Percentiles rank a stretch among this genome's conserved stretches.
phyloP scores from a whole-genome alignment of 164 flowering plant species.

The Amborella trichopoda region DNA sequence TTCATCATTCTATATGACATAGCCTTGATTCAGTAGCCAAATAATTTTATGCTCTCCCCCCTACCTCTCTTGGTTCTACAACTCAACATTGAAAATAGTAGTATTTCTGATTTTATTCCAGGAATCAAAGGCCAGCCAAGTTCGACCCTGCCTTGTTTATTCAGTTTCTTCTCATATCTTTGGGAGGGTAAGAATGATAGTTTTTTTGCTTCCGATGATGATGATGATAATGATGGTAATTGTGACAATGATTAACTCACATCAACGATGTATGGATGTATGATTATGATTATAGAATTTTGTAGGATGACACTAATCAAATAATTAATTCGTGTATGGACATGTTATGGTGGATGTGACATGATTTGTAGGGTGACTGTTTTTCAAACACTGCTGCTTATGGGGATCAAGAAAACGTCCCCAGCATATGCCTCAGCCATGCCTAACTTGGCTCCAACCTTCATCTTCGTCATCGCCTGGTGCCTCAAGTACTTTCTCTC shows the following conservation, averaged over 20 bases:
- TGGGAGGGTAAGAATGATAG: conserved; percentile 41
- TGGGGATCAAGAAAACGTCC: conserved; percentile 60
- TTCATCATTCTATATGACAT: too few species aligned
- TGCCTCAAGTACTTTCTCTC: conserved; percentile 28
- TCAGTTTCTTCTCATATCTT: conserved; percentile 46
- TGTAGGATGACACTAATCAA: not conserved
- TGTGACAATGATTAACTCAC: too few species aligned
- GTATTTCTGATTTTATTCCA: conserved; percentile 13
- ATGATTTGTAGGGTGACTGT: conserved; percentile 36
- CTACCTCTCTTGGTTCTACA: too few species aligned
- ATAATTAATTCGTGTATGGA: not conserved
- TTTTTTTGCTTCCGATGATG: not conserved
- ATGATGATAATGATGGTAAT: not conserved
- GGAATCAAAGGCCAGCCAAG: conserved; percentile 55
- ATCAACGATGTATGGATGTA: too few species aligned
- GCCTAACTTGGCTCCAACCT: conserved; percentile 87
- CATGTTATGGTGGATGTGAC: not conserved
- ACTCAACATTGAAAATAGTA: too few species aligned
- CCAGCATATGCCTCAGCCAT: conserved; percentile 86
- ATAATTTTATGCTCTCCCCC: too few species aligned
- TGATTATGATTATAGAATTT: too few species aligned
- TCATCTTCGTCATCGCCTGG: conserved; percentile 80
- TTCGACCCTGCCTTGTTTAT: conserved; percentile 28
- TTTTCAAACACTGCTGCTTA: conserved; percentile 45
- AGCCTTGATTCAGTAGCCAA: too few species aligned